Evolutionary conservation across 495 filamentous ascomycete species (phyloP).

Genomic region (Daldinia bambusicola): DNA sequence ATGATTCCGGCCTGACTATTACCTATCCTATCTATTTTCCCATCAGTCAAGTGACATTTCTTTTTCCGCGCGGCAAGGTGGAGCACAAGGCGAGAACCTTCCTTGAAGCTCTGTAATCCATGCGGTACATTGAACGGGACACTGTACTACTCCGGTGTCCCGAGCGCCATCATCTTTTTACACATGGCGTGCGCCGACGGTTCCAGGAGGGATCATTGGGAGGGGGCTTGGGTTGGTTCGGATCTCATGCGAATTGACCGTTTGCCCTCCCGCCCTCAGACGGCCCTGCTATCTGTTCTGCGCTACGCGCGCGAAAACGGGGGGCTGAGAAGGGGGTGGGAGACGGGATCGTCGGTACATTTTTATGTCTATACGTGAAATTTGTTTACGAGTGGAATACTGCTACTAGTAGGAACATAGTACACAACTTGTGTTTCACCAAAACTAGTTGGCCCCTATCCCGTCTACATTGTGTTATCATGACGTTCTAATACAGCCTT

Average conservation of each 20-base stretch:
- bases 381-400: not conserved
- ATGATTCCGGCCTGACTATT: not conserved
- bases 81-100: conserved; percentile 72
- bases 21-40: conserved; percentile 5
- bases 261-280: conserved; percentile 46
- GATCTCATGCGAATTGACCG: conserved; percentile 51
- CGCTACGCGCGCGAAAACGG: conserved; percentile 25
- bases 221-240: conserved; percentile 49
- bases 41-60: not conserved
- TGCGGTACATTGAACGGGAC: conserved; percentile 63
- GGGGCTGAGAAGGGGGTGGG: conserved; percentile 43
- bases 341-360: conserved; percentile 49
- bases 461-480: no score
- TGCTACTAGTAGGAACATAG: no score
- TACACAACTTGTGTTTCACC: no score
- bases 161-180: conserved; percentile 30
- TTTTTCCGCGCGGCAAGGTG: conserved; percentile 66
- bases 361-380: not conserved
- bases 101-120: conserved; percentile 74
- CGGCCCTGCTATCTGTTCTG: conserved; percentile 43
- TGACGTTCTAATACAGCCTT: no score
- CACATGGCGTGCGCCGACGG: conserved; percentile 37
- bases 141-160: conserved; percentile 23
- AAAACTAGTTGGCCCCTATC: no score
- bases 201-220: conserved; percentile 42